These are phyloP conservation scores for Rhodosporidiobolus sp. DNA, from an alignment of 768 basidiomycete species.

Conservation along the genomic window DNA sequence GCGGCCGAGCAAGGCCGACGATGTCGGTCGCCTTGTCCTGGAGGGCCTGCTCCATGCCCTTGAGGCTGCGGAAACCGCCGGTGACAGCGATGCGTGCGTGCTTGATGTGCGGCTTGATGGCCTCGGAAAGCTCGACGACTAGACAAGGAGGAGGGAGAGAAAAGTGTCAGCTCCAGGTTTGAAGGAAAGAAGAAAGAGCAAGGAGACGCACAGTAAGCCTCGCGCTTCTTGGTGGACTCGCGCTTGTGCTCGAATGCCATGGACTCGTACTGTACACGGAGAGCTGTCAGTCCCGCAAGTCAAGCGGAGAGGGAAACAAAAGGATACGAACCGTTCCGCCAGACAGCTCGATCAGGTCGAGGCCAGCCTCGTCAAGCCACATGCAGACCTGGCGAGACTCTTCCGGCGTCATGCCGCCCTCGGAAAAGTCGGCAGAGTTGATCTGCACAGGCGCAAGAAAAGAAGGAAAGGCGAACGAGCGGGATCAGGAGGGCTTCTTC, in stretches of 20 bases:
- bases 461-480: not conserved
- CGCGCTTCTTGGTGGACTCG: constrained; percentile 45
- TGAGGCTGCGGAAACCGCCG: constrained; percentile 46
- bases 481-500: no score
- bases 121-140: constrained; percentile 42
- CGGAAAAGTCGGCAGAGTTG: constrained; percentile 39
- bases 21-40: constrained; percentile 31
- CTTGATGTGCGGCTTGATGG: constrained; percentile 43
- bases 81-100: constrained; percentile 45
- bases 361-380: constrained; percentile 48
- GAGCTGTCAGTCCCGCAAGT: constrained; percentile 23
- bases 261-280: constrained; percentile 27
- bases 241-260: constrained; percentile 43
- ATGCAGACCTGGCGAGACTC: constrained; percentile 48
- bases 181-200: not conserved
- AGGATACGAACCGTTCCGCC: constrained; percentile 45
- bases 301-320: not conserved
- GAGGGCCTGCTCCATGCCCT: constrained; percentile 46
- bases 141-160: not conserved
- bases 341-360: constrained; percentile 54
- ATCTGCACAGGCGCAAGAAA: constrained; percentile 7
- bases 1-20: constrained; percentile 47
- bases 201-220: constrained; percentile 42
- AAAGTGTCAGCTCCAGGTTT: no score
- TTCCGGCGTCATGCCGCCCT: constrained; percentile 47